Evolutionary conservation across 1,284 basidiomycete genomes (phyloP), one percentile per base, ranked within the genome.

Genomic region (Pisolithus thermaeus): DNA sequence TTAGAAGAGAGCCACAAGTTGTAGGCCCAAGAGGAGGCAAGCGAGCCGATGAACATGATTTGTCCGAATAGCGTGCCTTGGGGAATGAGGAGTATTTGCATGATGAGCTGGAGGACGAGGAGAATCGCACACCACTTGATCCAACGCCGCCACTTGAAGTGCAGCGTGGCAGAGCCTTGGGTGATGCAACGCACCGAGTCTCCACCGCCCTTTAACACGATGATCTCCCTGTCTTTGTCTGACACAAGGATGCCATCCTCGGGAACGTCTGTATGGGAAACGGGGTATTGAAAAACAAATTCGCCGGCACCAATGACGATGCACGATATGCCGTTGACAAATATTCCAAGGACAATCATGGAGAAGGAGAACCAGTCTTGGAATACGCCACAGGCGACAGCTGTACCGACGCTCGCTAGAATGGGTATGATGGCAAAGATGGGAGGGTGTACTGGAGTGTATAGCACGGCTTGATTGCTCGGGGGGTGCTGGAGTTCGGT

Each of bases 271-370:
- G 52, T 49, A 22, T 58, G 49, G 23, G 62, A 62, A 5, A 47
- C 41, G 1, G 64, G 61, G 14, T 54, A 57, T 4, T 28, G 48
- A 47, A 67, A 59, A 3, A 56, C 49, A 28, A 65, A 44, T 32
- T 54, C 49, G 32, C 56, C 64, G 0, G 59, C 62, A 5, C 66
- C 66, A 28, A 68, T 56, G 27, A 57, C 56, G 40, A 60, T 37
- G 50, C 58, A 57, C 4, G 58, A 59, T 20, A 67, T 4, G 3
- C 66, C 66, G 22, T 57, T 64, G 35, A 64, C 57, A 12, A 67
- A 1, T 7, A 69, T 64, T 1, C 66, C 67, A 1, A 61, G 28
- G 9, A 64, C 48, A 41, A 69, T 67, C 58, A 67, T 54, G 4
- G 49, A 49, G n/a, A 58, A 61, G 20, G 59, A 59, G 39, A 54